Evolutionary conservation across 2,329 filamentous ascomycete genomes (phyloP), one percentile per base, ranked within the genome.

Genomic region (Claviceps digitariae): DNA sequence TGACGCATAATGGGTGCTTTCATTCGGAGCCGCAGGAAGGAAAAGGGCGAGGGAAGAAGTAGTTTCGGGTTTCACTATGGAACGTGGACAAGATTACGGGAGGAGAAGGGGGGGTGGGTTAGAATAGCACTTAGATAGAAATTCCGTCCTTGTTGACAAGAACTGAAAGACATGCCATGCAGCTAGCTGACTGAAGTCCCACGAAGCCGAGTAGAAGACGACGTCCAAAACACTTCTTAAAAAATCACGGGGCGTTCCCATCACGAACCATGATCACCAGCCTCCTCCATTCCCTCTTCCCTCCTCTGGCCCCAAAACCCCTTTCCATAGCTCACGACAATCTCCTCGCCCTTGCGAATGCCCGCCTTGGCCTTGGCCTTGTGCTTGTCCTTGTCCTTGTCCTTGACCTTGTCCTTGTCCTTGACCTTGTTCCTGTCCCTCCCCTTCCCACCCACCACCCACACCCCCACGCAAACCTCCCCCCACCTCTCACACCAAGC

Each of bases 241-340:
- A 4, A 13, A 36, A 25, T 23, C 9, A 20, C 43, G 4, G 25
- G 3, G 10, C 4, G 3, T 29, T 13, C 9, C 10, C 17, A 17
- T 40, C 31, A 17, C 31, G 29, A 52, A 34, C 13, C 40, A 8
- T n/a, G 27, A 3, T 10, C 38, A 51, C 13, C 55, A 12, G 41
- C n/a, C n/a, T 1, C 59, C 44, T 38, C 17, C 6, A 2, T 38
- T n/a, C 36, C 48, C 3, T 59, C 59, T 1, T 4, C 43, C 48
- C 44, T 61, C 59, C 66, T 74, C 64, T 65, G 62, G 69, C 73
- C 62, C 80, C 82, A 85, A 57, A 86, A 84, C 0, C 82, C 82
- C 63, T 81, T 84, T 6, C 81, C 82, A 60, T 85, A 84, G 58
- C 78, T 83, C 13, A 85, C 78, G 51, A 84, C 62, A 52, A 85